Percentiles rank a stretch among this genome's conserved stretches.
Conservation (phyloP, 371 early-diverging fungal species). For the Mortierella sp. region DNA sequence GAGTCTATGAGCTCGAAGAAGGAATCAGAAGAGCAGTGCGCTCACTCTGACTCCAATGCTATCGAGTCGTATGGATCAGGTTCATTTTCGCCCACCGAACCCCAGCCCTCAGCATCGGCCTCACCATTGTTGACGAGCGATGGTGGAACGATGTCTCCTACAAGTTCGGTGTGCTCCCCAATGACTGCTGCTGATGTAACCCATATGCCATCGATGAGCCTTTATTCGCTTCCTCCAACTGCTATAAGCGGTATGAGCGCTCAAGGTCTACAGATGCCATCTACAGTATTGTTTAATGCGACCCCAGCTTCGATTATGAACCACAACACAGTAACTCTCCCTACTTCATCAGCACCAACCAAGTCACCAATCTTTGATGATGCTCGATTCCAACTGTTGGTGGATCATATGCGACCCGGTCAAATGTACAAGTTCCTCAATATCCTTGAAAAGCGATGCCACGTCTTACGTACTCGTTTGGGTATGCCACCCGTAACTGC, state of each 20-base stretch:
- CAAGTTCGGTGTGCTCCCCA: conserved; percentile 39
- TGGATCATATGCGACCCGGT: conserved; percentile 54
- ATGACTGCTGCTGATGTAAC: conserved; percentile 10
- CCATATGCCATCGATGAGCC: conserved; percentile 15
- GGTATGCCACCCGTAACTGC: conserved; percentile 41
- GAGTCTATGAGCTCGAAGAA: conserved; percentile 1
- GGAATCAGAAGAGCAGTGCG: conserved; percentile 9
- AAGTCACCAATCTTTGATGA: conserved; percentile 56
- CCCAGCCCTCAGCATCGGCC: conserved; percentile 2
- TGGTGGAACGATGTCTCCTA: conserved; percentile 21
- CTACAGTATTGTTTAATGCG: not conserved
- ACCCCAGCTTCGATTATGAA: conserved; percentile 24
- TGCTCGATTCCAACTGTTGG: conserved; percentile 48
- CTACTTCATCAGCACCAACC: conserved; percentile 3
- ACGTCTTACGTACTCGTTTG: conserved; percentile 41
- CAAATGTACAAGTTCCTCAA: conserved; percentile 58
- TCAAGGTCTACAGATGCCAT: conserved; percentile 4
- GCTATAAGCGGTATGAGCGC: conserved; percentile 7
- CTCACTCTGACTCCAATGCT: not conserved
- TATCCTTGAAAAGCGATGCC: conserved; percentile 55
- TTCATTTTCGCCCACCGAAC: conserved; percentile 4
- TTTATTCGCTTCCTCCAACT: conserved; percentile 38
- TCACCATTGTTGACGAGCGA: conserved; percentile 34
- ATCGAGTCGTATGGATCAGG: not conserved
- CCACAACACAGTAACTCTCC: not conserved